Evolutionary conservation across 495 filamentous ascomycete genomes (phyloP), one percentile per base, ranked within the genome.

Genomic region (Podospora australis): DNA sequence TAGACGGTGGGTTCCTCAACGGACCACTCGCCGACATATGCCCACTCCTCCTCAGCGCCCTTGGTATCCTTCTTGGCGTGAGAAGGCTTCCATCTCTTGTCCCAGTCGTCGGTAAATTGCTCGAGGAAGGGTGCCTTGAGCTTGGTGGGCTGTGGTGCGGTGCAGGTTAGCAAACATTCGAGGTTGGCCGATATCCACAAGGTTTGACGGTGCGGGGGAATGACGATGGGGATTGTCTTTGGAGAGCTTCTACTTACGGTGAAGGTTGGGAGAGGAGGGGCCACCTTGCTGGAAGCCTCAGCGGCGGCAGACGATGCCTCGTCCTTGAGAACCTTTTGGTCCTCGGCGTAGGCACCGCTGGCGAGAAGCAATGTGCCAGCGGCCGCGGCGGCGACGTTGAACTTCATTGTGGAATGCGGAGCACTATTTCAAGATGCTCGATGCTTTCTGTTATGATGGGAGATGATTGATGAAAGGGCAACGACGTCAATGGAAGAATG

Each of bases 71-170:
- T 97, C 80, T 97, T 97, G 53, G 94, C 94, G 61, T 92, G 85
- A 16, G 90, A 96, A 48, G 82, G 76, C 71, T 89, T 86, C 94
- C 94, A 99, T 66, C 94, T 75, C 39, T 75, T 72, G 44, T 95
- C 80, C 91, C 92, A 96, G 71, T 86, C 91, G 49, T 89, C 82
- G 68, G 87, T 95, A 77, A 99, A 99, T 69, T 99, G 94, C 73
- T 99, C 94, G 48, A 96, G 71, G 82, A 99, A 97, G 32, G 89
- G 87, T 51, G 86, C 94, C 70, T 97, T 87, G 61, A 97, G 70
- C 46, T 75, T 75, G 43, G 87, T 83, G 42, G 94, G 91, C 91
- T 96, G 43, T 29, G 43, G 22, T n/a, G n/a, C 34, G 25, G 45
- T 19, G 52, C 26, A 36, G n/a, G 55, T 72, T 46, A 71, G 67